Conservation (phyloP, 495 filamentous ascomycete genomes). For the Xylaria curta region DNA sequence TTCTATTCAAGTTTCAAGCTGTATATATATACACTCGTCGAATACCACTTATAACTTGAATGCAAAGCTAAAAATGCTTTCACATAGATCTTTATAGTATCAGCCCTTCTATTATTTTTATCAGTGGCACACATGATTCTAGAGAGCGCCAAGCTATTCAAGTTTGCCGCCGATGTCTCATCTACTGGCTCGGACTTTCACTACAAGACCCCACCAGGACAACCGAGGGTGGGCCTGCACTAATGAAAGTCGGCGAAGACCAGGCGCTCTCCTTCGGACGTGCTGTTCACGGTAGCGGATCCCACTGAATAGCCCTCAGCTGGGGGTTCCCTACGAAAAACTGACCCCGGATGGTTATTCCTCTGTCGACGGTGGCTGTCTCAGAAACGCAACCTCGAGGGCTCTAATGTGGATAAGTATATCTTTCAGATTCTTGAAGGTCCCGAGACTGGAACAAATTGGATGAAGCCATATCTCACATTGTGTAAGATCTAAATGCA, state of each 20-base stretch:
- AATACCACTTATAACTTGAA: neutral
- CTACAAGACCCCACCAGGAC: constrained; percentile 65
- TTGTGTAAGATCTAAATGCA: neutral
- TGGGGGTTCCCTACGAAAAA: constrained; percentile 59
- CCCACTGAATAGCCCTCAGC: constrained; percentile 83
- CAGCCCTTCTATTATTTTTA: constrained; percentile 12
- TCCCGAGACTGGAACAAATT: constrained; percentile 62
- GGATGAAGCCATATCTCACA: constrained; percentile 53
- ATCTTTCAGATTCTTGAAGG: constrained; percentile 63
- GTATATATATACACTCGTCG: neutral
- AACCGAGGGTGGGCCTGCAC: constrained; percentile 43
- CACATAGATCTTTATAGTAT: neutral
- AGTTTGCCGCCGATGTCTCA: constrained; percentile 30
- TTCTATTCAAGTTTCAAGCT: neutral
- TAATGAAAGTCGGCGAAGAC: constrained; percentile 59
- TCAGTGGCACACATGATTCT: constrained; percentile 29
- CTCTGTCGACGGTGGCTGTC: constrained; percentile 81
- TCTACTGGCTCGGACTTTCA: constrained; percentile 72
- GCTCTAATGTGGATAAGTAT: constrained; percentile 46
- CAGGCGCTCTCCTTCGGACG: constrained; percentile 62
- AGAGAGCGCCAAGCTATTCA: constrained; percentile 34
- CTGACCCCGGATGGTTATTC: constrained; percentile 76
- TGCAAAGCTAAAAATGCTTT: constrained; percentile 24
- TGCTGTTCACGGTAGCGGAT: constrained; percentile 84
- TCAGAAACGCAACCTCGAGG: constrained; percentile 54